A percentile compares a stretch with the other conserved stretches of the same genome.
phyloP scores from a whole-genome alignment of 2,329 filamentous ascomycete genomes.

The Penicillium sp. region DNA sequence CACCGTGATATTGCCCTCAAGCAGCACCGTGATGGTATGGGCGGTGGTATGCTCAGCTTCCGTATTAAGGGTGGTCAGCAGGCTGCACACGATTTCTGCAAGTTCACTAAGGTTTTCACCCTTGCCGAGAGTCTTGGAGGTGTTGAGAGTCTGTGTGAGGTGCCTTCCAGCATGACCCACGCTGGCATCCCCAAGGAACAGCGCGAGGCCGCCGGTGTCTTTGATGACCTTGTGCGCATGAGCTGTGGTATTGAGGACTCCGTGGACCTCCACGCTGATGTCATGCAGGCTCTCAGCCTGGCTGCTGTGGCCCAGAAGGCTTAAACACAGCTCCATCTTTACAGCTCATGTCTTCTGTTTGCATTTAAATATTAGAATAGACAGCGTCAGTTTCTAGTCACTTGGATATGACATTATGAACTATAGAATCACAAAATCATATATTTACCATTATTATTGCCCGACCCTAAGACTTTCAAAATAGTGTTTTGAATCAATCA shows the following conservation, averaged over 20 bases:
- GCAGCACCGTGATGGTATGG: slow-evolving; percentile 92
- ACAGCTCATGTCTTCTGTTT: background rate
- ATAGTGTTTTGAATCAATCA: background rate
- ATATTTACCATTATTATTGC: background rate
- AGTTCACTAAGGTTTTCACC: slow-evolving; percentile 83
- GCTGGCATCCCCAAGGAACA: slow-evolving; percentile 88
- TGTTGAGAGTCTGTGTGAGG: slow-evolving; percentile 86
- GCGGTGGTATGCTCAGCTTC: slow-evolving; percentile 97
- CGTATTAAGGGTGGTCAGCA: slow-evolving; percentile 81
- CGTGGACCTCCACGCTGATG: slow-evolving; percentile 77
- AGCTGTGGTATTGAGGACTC: slow-evolving; percentile 94
- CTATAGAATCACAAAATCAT: background rate
- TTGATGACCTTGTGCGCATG: slow-evolving; percentile 87
- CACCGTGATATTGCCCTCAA: slow-evolving; percentile 80
- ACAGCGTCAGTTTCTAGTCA: background rate
- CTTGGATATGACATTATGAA: slow-evolving; percentile 11
- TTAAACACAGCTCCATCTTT: slow-evolving; percentile 36
- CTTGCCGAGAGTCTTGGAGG: slow-evolving; percentile 90
- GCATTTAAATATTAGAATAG: slow-evolving; percentile 7
- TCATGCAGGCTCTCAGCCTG: slow-evolving; percentile 76
- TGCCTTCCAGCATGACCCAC: slow-evolving; percentile 95
- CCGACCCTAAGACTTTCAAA: no score
- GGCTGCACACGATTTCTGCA: slow-evolving; percentile 90
- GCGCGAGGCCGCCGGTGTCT: slow-evolving; percentile 89
- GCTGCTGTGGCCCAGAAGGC: slow-evolving; percentile 55